Conservation (phyloP, 2,329 filamentous ascomycete genomes). For the Colletotrichum musae region DNA sequence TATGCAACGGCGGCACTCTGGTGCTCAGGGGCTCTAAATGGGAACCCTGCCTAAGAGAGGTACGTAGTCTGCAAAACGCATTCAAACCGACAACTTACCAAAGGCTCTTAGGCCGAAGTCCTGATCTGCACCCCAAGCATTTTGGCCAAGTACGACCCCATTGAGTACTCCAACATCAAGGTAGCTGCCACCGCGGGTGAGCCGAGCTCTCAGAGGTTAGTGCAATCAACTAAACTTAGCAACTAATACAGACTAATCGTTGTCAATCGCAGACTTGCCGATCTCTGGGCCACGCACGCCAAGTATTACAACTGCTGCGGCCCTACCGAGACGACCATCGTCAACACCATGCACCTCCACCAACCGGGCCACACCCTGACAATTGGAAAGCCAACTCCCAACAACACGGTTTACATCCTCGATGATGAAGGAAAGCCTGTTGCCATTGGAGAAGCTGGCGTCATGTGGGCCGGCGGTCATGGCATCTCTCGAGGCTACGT, state of each 20-base stretch:
- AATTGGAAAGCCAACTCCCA: constrained; percentile 70
- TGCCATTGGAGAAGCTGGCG: constrained; percentile 61
- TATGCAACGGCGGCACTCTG: constrained; percentile 42
- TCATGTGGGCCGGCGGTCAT: constrained; percentile 70
- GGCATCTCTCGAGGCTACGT: constrained; percentile 71
- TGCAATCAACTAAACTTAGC: no score
- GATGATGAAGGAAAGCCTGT: constrained; percentile 60
- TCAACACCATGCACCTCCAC: constrained; percentile 61
- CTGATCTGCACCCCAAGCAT: constrained; percentile 42
- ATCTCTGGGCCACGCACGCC: constrained; percentile 66
- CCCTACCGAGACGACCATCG: constrained; percentile 72
- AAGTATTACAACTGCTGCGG: constrained; percentile 71
- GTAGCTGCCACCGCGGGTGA: constrained; percentile 41
- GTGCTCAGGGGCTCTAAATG: constrained; percentile 39
- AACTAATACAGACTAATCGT: neutral
- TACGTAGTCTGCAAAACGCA: neutral
- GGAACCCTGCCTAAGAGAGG: constrained; percentile 35
- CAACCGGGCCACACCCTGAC: constrained; percentile 59
- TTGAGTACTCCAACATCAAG: constrained; percentile 40
- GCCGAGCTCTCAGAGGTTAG: constrained; percentile 37
- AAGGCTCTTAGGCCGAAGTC: constrained; percentile 13
- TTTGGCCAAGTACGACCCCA: constrained; percentile 37
- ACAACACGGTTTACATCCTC: constrained; percentile 69
- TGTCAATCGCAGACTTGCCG: constrained; percentile 56
- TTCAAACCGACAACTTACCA: neutral